Evolutionary conservation across 2,329 filamentous ascomycete genomes (phyloP), one percentile per base, ranked within the genome.

Genomic region (Cercospora zeae-maydis): DNA sequence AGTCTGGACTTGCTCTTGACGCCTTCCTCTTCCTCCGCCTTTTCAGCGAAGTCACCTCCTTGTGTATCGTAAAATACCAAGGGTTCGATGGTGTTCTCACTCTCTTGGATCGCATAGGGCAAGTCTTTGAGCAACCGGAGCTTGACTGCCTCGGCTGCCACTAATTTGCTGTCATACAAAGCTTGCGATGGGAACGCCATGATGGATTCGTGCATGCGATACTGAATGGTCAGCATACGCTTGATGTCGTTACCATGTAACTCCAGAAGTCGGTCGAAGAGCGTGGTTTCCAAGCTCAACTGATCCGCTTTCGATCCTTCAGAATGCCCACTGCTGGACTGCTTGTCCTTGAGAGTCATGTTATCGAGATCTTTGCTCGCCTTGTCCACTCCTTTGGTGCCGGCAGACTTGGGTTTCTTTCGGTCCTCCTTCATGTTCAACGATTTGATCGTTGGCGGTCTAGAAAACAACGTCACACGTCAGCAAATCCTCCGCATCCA

Each of bases 1-100:
- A 89, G 72, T 61, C 81, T 81, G 4, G 78, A 78, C 36, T 82
- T 84, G 54, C 79, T 78, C 58, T 76, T 78, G 51, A 80, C 80
- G 3, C 75, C 80, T 0, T 80, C 81, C 21, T 87, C 86, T 13
- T 96, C 90, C 51, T 84, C 87, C 73, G 86, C 88, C 78, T 98
- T 93, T 0, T 90, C 87, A 64, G 67, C 4, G 80, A 81, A 58
- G 87, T 87, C 72, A 96, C 93, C 95, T 9, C 95, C 95, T 76
- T 98, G 95, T 0, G 95, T 99, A 74, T 99, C 95, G 75, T 92
- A 96, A 77, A 98, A 98, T 9, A 99, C 85, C 1, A 99, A 78
- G 0, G 95, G 91, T 76, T 96, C 92, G 53, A 78, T 84, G 0
- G 93, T 98, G 71, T 99, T 91, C 67, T 98, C 95, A 0, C 85